Evolutionary conservation across 2,329 filamentous ascomycete genomes (phyloP).

Genomic region (Fusarium denticulatum): DNA sequence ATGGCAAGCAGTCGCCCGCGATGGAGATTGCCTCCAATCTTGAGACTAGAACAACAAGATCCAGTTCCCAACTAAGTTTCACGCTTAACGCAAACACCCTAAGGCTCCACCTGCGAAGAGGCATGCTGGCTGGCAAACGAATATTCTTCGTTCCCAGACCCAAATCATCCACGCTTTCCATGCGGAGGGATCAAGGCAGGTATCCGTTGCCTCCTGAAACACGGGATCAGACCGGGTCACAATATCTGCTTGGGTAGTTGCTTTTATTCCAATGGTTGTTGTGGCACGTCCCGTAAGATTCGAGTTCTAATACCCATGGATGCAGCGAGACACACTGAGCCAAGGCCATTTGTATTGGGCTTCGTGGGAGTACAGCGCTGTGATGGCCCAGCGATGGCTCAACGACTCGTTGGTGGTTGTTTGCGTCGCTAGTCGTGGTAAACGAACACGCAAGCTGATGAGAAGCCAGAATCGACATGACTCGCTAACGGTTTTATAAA

Average conservation of each 20-base stretch:
- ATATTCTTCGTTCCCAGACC: neutral
- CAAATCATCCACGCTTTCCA: conserved; percentile 2
- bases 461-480: neutral
- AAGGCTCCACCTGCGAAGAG: conserved; percentile 17
- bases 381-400: neutral
- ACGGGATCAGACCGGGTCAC: neutral
- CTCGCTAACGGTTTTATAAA: neutral
- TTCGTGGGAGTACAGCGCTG: neutral
- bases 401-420: neutral
- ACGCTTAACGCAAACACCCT: conserved; percentile 16
- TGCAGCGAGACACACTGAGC: neutral
- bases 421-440: neutral
- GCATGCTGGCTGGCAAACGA: conserved; percentile 3
- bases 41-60: conserved; percentile 4
- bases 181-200: conserved; percentile 16
- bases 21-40: conserved; percentile 12
- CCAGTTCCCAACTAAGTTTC: conserved; percentile 17
- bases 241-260: neutral
- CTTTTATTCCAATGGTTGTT: neutral
- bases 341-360: neutral
- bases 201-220: conserved; percentile 18
- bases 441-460: neutral
- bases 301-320: neutral
- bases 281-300: neutral
- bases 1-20: conserved; percentile 1